These are phyloP conservation scores for Colletotrichum sojae DNA, from an alignment of 2,329 filamentous ascomycete genomes.

Conservation along the genomic window DNA sequence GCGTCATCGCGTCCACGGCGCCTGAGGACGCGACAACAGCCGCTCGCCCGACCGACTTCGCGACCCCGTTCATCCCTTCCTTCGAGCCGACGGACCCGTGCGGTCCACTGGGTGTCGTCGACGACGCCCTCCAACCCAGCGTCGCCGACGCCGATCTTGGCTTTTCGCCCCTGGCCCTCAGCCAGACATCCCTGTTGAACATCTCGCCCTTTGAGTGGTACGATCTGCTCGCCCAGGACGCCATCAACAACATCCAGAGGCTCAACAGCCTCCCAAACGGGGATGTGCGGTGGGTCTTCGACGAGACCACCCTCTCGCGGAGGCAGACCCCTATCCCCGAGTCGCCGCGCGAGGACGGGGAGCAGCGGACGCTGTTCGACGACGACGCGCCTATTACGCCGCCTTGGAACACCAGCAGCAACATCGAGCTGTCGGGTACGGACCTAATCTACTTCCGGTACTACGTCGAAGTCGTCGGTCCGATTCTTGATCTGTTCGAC, in stretches of 20 bases:
- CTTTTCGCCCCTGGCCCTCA: constrained; percentile 28
- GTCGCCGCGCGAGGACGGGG: not conserved
- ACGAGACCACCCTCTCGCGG: constrained; percentile 27
- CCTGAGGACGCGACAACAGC: not conserved
- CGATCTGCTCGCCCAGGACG: constrained; percentile 33
- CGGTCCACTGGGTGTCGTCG: not conserved
- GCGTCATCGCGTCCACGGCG: not conserved
- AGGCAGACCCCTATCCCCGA: constrained; percentile 34
- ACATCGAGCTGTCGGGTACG: constrained; percentile 17
- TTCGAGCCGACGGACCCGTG: constrained; percentile 14
- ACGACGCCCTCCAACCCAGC: not conserved
- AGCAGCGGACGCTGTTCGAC: not conserved
- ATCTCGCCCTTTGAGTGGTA: constrained; percentile 39
- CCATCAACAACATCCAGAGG: constrained; percentile 30
- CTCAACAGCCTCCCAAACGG: constrained; percentile 14
- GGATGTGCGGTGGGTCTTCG: constrained; percentile 27
- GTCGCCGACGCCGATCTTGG: constrained; percentile 20
- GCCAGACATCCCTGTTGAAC: constrained; percentile 29
- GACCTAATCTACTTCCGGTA: constrained; percentile 33
- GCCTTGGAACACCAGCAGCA: constrained; percentile 28
- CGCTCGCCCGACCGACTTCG: constrained; percentile 9
- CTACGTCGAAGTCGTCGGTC: constrained; percentile 37
- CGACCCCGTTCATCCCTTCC: constrained; percentile 13
- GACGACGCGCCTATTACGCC: not conserved
- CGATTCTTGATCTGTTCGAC: constrained; percentile 41